Evolutionary conservation across 1,139 yeast genomes (phyloP).

Genomic region (Yamadazyma oceani): DNA sequence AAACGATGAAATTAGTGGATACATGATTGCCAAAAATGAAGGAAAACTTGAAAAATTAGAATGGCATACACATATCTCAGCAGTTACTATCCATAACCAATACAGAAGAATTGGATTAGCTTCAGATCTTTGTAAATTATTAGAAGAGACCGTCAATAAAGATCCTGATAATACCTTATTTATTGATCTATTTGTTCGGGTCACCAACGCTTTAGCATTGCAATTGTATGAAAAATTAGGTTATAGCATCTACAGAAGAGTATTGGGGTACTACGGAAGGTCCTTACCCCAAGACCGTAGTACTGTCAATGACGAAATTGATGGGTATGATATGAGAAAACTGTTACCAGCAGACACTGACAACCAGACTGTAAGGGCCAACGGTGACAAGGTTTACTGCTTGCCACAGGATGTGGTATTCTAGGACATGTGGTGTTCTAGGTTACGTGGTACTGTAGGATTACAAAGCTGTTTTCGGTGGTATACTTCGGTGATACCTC

Average conservation of each 20-base stretch:
- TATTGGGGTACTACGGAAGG: conserved; percentile 81
- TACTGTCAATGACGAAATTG: conserved; percentile 60
- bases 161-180: conserved; percentile 75
- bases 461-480: too few species aligned
- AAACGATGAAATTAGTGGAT: conserved; percentile 55
- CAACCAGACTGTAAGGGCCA: conserved; percentile 50
- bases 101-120: conserved; percentile 88
- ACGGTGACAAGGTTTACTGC: conserved; percentile 60
- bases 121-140: conserved; percentile 66
- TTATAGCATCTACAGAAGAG: conserved; percentile 80
- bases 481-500: too few species aligned
- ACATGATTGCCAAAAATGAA: conserved; percentile 97
- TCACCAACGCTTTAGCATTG: conserved; percentile 77
- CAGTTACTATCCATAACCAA: conserved; percentile 84
- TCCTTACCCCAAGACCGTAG: conserved; percentile 47
- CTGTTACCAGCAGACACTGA: conserved; percentile 56
- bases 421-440: conserved; percentile 15
- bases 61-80: conserved; percentile 97
- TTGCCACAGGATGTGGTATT: conserved; percentile 62
- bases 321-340: conserved; percentile 87
- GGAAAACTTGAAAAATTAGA: conserved; percentile 65
- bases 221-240: conserved; percentile 84
- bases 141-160: conserved; percentile 67
- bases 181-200: conserved; percentile 87
- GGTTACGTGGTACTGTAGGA: too few species aligned